phyloP scores from a whole-genome alignment of 1,284 basidiomycete species.

The Volvariella surrecta region DNA sequence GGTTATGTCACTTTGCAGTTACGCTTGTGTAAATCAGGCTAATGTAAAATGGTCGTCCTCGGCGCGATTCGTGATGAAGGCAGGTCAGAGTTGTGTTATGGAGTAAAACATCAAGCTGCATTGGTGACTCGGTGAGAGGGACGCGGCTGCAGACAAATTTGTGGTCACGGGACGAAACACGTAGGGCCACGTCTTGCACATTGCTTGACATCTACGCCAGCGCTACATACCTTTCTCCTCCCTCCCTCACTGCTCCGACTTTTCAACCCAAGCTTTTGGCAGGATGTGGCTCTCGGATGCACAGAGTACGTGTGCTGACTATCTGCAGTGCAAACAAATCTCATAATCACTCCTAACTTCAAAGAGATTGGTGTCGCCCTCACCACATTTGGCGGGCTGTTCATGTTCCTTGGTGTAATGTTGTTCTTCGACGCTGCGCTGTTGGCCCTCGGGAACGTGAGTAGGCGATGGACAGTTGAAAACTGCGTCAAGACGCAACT shows the following conservation, averaged over 20 bases:
- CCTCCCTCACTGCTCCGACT: conserved; percentile 8
- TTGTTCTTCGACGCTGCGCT: conserved; percentile 98
- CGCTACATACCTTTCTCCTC: conserved; percentile 1
- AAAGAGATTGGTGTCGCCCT: conserved; percentile 94
- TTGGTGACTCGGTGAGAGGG: no score
- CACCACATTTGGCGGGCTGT: conserved; percentile 93
- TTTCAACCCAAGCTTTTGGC: conserved; percentile 4
- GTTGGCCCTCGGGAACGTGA: conserved; percentile 91
- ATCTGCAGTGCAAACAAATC: neutral
- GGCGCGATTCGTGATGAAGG: no score
- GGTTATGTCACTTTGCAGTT: no score
- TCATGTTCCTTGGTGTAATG: conserved; percentile 94
- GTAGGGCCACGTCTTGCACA: no score
- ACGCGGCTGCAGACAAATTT: no score
- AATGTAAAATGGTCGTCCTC: no score
- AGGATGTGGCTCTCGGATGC: conserved; percentile 37
- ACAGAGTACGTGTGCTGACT: conserved; percentile 25
- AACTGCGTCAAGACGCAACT: conserved; percentile 6
- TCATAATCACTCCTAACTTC: neutral
- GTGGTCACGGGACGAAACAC: no score
- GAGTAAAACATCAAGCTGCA: no score
- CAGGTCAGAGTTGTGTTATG: no score
- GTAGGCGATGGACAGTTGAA: conserved; percentile 13
- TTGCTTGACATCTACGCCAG: no score
- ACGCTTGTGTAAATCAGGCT: no score